These are phyloP conservation scores for Exophiala phaeomuriformis DNA, from an alignment of 2,329 filamentous ascomycete genomes.

Conservation along the genomic window DNA sequence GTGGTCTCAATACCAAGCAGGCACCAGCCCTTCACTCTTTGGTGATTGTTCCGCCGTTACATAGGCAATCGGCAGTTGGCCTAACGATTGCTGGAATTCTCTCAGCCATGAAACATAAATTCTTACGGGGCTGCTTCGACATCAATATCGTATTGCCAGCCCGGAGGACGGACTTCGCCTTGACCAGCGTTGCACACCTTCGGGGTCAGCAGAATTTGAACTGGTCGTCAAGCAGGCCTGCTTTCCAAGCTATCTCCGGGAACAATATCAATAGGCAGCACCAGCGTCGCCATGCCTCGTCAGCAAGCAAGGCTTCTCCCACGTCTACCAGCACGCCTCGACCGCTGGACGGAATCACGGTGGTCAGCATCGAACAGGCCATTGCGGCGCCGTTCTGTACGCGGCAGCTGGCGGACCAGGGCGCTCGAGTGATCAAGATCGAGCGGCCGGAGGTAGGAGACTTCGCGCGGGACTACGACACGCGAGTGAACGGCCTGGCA, in stretches of 20 bases:
- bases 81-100: too few species aligned
- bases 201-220: not conserved
- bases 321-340: constrained; percentile 4
- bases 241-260: not conserved
- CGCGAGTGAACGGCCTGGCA: constrained; percentile 43
- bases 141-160: not conserved
- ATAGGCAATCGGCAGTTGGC: too few species aligned
- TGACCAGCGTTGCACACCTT: not conserved
- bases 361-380: constrained; percentile 49
- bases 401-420: constrained; percentile 47
- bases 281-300: not conserved
- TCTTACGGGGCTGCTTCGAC: not conserved
- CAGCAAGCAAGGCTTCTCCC: not conserved
- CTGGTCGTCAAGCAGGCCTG: not conserved
- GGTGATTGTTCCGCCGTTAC: too few species aligned
- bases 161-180: not conserved
- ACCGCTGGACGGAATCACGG: constrained; percentile 42
- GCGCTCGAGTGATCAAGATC: constrained; percentile 50
- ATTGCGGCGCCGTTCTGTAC: constrained; percentile 51
- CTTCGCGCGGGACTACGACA: constrained; percentile 48
- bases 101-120: not conserved
- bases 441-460: constrained; percentile 47
- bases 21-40: too few species aligned
- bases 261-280: not conserved
- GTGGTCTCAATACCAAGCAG: not conserved